A percentile compares a stretch with the other conserved stretches of the same genome.
phyloP scores from a whole-genome alignment of 2,329 filamentous ascomycete genomes.

The Chaetomium sp. region DNA sequence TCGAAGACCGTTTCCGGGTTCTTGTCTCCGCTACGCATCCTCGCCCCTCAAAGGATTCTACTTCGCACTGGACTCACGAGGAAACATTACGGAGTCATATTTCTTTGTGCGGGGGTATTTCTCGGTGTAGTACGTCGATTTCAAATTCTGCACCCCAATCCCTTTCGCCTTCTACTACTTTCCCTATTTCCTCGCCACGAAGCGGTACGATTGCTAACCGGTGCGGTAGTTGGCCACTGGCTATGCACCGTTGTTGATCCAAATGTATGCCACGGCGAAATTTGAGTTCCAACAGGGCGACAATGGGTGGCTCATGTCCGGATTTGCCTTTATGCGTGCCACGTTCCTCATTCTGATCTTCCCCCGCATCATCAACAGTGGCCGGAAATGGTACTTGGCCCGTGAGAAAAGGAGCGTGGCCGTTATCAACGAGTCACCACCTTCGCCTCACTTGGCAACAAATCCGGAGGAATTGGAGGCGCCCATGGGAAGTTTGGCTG shows the following conservation, averaged over 20 bases:
- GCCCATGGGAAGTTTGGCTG: constrained; percentile 34
- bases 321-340: constrained; percentile 48
- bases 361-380: constrained; percentile 41
- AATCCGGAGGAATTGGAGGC: constrained; percentile 38
- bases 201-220: background rate
- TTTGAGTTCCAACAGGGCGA: constrained; percentile 50
- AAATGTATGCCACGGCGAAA: constrained; percentile 51
- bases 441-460: constrained; percentile 24
- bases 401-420: constrained; percentile 3
- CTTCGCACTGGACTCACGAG: constrained; percentile 43
- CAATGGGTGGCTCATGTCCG: constrained; percentile 52
- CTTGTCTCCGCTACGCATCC: constrained; percentile 57
- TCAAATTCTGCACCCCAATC: background rate
- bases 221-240: constrained; percentile 51
- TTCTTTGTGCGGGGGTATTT: constrained; percentile 61
- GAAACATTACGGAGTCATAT: constrained; percentile 55
- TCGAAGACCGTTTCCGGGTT: constrained; percentile 43
- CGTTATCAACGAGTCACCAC: background rate
- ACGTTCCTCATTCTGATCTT: constrained; percentile 50
- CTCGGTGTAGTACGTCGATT: constrained; percentile 48
- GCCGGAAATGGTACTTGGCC: constrained; percentile 26
- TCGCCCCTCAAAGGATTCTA: constrained; percentile 51
- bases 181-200: too few species aligned
- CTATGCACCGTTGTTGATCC: constrained; percentile 57
- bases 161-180: background rate